These are phyloP conservation scores for Mycena amicta DNA, from an alignment of 768 basidiomycete genomes.

Conservation along the genomic window DNA sequence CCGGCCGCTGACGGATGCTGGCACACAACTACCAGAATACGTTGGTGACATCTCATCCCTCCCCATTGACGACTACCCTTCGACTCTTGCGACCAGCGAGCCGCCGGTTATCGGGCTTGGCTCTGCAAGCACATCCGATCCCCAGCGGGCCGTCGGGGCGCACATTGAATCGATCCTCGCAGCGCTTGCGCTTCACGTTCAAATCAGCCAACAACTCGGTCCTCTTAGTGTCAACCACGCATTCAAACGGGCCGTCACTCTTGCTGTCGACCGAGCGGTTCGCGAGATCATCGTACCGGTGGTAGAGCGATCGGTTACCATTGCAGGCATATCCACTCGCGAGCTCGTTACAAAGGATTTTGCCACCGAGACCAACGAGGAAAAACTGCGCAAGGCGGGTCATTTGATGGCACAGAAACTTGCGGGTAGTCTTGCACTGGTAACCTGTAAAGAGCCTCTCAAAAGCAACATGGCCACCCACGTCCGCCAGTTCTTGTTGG, in stretches of 20 bases:
- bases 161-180: slow-evolving; percentile 83
- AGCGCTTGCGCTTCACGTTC: slow-evolving; percentile 69
- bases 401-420: slow-evolving; percentile 97
- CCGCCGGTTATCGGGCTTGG: slow-evolving; percentile 66
- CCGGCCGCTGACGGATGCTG: slow-evolving; percentile 64
- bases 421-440: slow-evolving; percentile 92
- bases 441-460: slow-evolving; percentile 97
- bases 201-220: slow-evolving; percentile 75
- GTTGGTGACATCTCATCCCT: slow-evolving; percentile 79
- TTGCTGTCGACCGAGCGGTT: slow-evolving; percentile 92
- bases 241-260: slow-evolving; percentile 88
- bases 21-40: slow-evolving; percentile 75
- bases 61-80: slow-evolving; percentile 73
- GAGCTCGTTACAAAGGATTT: slow-evolving; percentile 97
- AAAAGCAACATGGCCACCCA: slow-evolving; percentile 90
- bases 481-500: slow-evolving; percentile 77
- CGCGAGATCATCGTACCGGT: slow-evolving; percentile 98
- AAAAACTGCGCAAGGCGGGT: slow-evolving; percentile 87
- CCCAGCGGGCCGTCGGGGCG: slow-evolving; percentile 67
- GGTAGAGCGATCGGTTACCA: slow-evolving; percentile 96
- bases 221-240: slow-evolving; percentile 75
- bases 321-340: slow-evolving; percentile 95
- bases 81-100: slow-evolving; percentile 52
- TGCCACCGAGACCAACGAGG: slow-evolving; percentile 88
- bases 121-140: slow-evolving; percentile 60